Conservation (phyloP, 73 alveolate genomes). For the Breviolum minutum region DNA sequence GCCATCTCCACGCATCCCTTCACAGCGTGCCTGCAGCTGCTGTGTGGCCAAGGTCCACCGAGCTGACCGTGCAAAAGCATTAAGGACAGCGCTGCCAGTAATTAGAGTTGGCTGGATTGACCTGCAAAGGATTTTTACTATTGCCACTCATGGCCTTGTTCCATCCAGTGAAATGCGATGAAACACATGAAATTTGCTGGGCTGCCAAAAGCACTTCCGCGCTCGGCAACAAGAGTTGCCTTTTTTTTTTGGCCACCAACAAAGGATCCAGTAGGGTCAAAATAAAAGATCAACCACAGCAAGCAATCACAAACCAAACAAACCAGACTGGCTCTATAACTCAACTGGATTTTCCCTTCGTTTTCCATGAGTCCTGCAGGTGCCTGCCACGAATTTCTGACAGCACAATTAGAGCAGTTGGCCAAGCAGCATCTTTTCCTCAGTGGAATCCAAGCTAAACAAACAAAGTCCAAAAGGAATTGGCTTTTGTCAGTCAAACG, state of each 20-base stretch:
- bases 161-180: no score
- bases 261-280: no score
- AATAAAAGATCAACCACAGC: no score
- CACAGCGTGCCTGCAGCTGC: neutral
- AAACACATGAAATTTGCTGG: no score
- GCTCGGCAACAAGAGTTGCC: no score
- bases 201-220: no score
- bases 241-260: no score
- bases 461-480: no score
- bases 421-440: conserved; percentile 17
- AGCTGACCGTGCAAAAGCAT: neutral
- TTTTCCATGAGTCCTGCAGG: neutral
- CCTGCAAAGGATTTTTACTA: neutral
- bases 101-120: neutral
- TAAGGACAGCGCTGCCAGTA: neutral
- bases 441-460: neutral
- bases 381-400: neutral
- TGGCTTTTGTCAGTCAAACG: no score
- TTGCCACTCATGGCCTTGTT: no score
- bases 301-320: neutral
- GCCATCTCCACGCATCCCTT: no score
- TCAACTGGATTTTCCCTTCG: neutral
- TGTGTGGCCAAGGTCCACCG: neutral
- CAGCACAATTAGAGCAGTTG: neutral
- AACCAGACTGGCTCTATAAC: neutral